Evolutionary conservation across 2,329 filamentous ascomycete species (phyloP), one percentile per base, ranked within the genome.

Genomic region (Alternaria conjuncta): DNA sequence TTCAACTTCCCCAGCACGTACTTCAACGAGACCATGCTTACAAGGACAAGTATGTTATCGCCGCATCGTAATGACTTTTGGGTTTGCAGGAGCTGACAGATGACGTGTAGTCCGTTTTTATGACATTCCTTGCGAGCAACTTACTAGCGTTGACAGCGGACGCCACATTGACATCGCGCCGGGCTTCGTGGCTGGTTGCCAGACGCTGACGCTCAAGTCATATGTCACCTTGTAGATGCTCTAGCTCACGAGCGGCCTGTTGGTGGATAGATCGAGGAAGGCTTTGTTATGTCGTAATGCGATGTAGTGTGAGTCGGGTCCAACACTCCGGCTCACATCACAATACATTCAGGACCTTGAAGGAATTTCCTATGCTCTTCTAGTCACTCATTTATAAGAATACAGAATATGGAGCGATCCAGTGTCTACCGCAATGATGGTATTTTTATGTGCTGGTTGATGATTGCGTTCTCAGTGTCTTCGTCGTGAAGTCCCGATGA

Each of bases 1-100:
- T 61, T 55, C 5, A 61, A 28, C 43, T 66, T 57, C 57, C 50
- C 64, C 11, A 44, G 55, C 43, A 64, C 55, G 6, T 61, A 50
- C 36, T 57, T 61, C 7, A 51, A 49, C 28, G 54, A 49, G 18
- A 64, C 57, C n/a, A 36, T 58, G 32, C 28, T 32, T 3, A 36
- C n/a, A 2, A 57, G 26, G 26, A 28, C 20, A 57, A 15, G 43
- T 30, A 32, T 10, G 54, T 11, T 26, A n/a, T 15, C 12, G 18
- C n/a, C 3, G 50, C n/a, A 13, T 51, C 2, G 1, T 4, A 23
- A 58, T 3, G 5, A 51, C 3, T 1, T 18, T 15, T 3, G 18
- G 13, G 11, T 21, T 30, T 2, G 5, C 15, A 32, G 3, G 30
- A 32, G 26, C 47, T 51, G 6, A 51, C 10, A 2, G 4, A 9